Conservation (phyloP, 2,329 filamentous ascomycete species). For the Cercospora sojina region DNA sequence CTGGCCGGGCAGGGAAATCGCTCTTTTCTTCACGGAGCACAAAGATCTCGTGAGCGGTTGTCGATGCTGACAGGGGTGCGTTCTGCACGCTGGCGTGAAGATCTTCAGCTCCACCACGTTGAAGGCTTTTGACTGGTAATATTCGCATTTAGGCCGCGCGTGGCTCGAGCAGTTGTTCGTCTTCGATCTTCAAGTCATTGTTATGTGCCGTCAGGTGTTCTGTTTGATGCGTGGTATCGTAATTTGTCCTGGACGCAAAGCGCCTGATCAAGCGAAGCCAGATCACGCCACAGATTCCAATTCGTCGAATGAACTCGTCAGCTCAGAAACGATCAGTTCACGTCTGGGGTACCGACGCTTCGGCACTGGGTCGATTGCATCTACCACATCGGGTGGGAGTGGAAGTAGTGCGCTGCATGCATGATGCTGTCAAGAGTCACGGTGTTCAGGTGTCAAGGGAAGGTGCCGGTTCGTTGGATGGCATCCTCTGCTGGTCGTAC, state of each 20-base stretch:
- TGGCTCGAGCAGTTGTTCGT: not conserved
- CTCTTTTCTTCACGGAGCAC: not conserved
- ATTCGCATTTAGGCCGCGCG: not conserved
- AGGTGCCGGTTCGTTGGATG: not conserved
- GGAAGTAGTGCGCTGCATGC: not conserved
- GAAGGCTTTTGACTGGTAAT: not conserved
- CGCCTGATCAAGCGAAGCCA: constrained; percentile 7
- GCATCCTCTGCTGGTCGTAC: not conserved
- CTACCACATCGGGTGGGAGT: not conserved
- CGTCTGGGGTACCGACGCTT: not conserved
- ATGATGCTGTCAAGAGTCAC: not conserved
- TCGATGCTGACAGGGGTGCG: not conserved
- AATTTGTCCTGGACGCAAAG: not conserved
- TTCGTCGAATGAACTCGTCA: not conserved
- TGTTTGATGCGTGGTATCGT: not conserved
- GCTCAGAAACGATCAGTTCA: not conserved
- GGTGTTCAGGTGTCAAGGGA: not conserved
- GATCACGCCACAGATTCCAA: constrained; percentile 9
- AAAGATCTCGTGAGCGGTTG: not conserved
- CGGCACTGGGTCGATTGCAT: constrained; percentile 5
- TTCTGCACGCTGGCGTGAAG: not conserved
- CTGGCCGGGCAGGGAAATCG: not conserved
- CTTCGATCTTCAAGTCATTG: not conserved
- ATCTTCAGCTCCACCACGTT: not conserved
- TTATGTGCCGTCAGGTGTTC: not conserved